Base-by-base conservation (phyloP, 441 rosid species). In the Corymbia citriodora region DNA sequence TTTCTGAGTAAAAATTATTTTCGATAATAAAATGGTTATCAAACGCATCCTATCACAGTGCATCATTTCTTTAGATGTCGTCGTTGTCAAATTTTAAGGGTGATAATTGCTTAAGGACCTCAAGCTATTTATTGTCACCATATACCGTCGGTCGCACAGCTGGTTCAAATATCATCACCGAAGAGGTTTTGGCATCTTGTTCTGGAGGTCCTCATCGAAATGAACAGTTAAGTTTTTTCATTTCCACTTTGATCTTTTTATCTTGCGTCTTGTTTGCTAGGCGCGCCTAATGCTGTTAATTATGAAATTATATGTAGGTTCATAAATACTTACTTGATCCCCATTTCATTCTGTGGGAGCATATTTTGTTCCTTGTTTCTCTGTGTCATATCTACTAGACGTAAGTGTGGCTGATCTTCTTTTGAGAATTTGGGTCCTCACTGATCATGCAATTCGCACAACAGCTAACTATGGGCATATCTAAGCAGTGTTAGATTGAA, bases 101-200 rank as follows among this genome's bases (percentile, higher is more conserved):
- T 87, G 36, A 19, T 8, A 87, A 40, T 33, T 33, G 33, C 33
- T 33, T 33, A 33, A 33, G 33, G 33, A 33, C 33, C 33, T 33
- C 33, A 33, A 33, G 33, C 33, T 33, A 33, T 33, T 33, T 10
- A 83, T 90, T 90, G 90, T 81, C 54, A 87, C 50, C 88, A 68
- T 91, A 54, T 91, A 92, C 96, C 97, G 99, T 93, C 96, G 95
- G 94, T 86, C 97, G 98, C 55, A 93, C 92, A 91, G 92, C 93
- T 54, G 91, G 97, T 90, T 92, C 97, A 90, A 96, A 94, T 94
- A 95, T 97, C 89, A 93, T 95, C 88, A 90, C 94, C 65, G 95
- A 96, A 91, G 99, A 96, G 95, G 96, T 96, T 91, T 91, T 98
- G 94, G 94, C 95, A 86, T 94, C 95, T 90, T 98, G 96, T 93